Base-by-base conservation (phyloP, 139 green algal species). In the Coelastrella sp. region DNA sequence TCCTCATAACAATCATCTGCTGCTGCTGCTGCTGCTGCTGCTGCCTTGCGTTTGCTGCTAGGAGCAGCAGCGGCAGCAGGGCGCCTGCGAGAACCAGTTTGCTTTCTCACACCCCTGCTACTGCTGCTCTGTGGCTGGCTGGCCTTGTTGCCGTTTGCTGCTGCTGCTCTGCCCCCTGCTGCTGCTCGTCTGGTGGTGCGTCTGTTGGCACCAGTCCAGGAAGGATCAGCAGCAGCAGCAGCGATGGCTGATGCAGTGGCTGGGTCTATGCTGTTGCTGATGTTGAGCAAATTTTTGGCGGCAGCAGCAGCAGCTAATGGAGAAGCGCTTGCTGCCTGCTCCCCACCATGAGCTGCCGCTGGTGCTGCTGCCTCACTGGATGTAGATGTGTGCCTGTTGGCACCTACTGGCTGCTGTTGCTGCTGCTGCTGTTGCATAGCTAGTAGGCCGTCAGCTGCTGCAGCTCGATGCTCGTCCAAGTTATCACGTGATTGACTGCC, bases 231-330 rank as follows among this genome's bases (percentile, higher is more conserved):
- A 19, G 27, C 20, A n/a, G 72, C 72, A 78, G 27, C 49, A 35
- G 56, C 22, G 22, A 22, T 66, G 24, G 78, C 78, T n/a, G 78
- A 22, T 24, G 15, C 22, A 68, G 56, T 61, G 78, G 49, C 78
- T 75, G 81, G 12, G 14, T 59, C 56, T n/a, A 84, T 66, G 56
- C 81, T 75, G 59, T 27, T 74, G 59, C 59, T 86, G 80, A 49
- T 35, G 35, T 59, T 73, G 15, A 65, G 6, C 17, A 49, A 6
- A 27, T 35, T 8, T 9, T 58, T 58, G n/a, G 81, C 68, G n/a
- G 81, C 68, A 59, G 81, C 81, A 58, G n/a, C 81, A 49, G 78
- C 78, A 27, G 78, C 78, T 56, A 56, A 56, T 60, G 78, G 49
- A 84, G 78, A 84, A 15, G 59, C 14, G n/a, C 11, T 20, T 58